Conservation (phyloP, 2,329 filamentous ascomycete species). For the Colletotrichum sojae region DNA sequence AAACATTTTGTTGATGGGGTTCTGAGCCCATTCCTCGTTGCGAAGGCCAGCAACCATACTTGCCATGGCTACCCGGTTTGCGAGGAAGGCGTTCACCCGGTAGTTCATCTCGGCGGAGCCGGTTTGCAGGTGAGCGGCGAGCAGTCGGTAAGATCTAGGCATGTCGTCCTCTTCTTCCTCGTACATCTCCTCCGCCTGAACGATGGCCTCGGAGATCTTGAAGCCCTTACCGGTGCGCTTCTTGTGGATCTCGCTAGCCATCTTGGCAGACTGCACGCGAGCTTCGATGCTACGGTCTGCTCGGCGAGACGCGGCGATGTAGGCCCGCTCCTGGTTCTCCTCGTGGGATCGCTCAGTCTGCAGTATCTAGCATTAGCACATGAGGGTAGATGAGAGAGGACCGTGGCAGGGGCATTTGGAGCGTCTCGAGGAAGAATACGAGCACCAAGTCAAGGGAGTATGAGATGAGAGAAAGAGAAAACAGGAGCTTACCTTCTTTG, state of each 20-base stretch:
- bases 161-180: constrained; percentile 92
- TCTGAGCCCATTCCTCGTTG: constrained; percentile 57
- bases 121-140: constrained; percentile 74
- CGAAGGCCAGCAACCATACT: constrained; percentile 52
- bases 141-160: constrained; percentile 74
- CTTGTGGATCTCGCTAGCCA: constrained; percentile 93
- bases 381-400: neutral
- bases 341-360: constrained; percentile 83
- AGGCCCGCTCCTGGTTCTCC: constrained; percentile 89
- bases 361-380: neutral
- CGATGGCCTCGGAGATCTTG: constrained; percentile 84
- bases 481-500: constrained; percentile 46
- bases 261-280: constrained; percentile 86
- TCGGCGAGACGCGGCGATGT: constrained; percentile 90
- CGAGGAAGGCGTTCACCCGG: constrained; percentile 66
- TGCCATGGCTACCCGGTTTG: constrained; percentile 60
- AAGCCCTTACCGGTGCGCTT: constrained; percentile 86
- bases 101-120: constrained; percentile 73
- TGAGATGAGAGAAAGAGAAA: too few relatives aligned
- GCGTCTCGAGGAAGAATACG: neutral
- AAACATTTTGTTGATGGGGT: constrained; percentile 63
- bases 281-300: constrained; percentile 91
- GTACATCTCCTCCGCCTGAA: constrained; percentile 92
- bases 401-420: neutral
- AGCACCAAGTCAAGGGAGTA: neutral